Base-by-base conservation (phyloP, 495 filamentous ascomycete genomes). In the Venustampulla echinocandica region DNA sequence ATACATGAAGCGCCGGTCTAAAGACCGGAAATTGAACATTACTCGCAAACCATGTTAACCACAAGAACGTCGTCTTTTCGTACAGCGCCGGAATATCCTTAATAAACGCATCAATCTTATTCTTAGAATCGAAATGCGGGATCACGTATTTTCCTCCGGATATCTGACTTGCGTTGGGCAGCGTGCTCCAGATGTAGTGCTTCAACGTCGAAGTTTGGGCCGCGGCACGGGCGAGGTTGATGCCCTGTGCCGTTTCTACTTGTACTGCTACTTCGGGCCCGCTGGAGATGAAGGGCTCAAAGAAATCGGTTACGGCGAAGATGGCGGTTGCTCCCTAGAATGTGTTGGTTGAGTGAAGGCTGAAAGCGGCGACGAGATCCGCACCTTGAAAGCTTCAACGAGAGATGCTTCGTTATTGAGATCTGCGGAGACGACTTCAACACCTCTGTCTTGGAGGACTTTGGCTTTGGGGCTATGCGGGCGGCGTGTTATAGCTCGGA, bases 181-280 rank as follows among this genome's bases (percentile, higher is more conserved):
- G 54, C 1, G 69, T 71, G 35, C 61, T 64, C 69, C 67, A 72
- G 49, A 73, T 62, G 41, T 61, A 73, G 42, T 70, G 70, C 51
- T 73, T 57, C 13, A 74, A 50, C 0, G 61, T 61, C 1, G 50
- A 22, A 0, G 62, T 71, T 14, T 49, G 44, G 2, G 60, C 45
- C 4, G 69, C 71, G 6, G 69, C 70, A 3, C 48, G 48, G 18
- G 66, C 69, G 22, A 74, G 54, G 34, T 65, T 71, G 33, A 59
- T 63, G n/a, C 62, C 68, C 50, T 70, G 67, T 17, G 59, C 30
- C 19, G 46, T 33, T 49, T 61, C 56, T 28, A 64, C 54, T 20
- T 55, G 47, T 1, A 63, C 56, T 14, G 58, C 57, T 21, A 33
- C 4, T 1, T 45, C 21, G 22, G 24, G 41, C 13, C 28, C 55